phyloP scores from a whole-genome alignment of 2,329 filamentous ascomycete species.

The Albifimbria verrucaria region DNA sequence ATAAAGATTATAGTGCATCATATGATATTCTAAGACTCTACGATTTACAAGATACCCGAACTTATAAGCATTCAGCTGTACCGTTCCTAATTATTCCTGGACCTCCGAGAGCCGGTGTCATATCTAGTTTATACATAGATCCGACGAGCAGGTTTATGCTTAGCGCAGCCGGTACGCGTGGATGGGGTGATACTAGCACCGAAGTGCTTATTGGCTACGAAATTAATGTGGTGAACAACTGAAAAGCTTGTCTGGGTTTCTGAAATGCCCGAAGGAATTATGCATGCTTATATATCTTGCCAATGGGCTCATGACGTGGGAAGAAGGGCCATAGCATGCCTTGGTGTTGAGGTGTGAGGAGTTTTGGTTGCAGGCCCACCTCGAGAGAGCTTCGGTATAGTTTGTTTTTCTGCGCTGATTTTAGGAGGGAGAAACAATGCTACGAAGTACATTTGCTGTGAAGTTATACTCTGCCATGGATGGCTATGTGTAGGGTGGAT shows the following conservation, averaged over 20 bases:
- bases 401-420: no score
- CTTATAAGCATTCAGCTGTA: conserved; percentile 71
- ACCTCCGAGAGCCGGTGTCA: conserved; percentile 76
- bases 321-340: no score
- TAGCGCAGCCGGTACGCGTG: conserved; percentile 84
- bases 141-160: conserved; percentile 88
- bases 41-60: conserved; percentile 68
- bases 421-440: no score
- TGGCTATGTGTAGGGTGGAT: no score
- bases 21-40: conserved; percentile 93
- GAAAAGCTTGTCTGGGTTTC: background rate
- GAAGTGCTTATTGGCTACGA: conserved; percentile 95
- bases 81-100: conserved; percentile 97
- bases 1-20: conserved; percentile 62
- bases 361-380: no score
- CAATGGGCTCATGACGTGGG: background rate
- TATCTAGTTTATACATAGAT: conserved; percentile 82
- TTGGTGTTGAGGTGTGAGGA: no score
- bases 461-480: no score
- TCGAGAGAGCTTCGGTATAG: no score
- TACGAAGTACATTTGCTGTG: no score
- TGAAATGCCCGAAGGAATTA: no score
- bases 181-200: conserved; percentile 89
- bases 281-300: background rate
- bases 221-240: conserved; percentile 47